Percentiles rank a stretch among this genome's conserved stretches.
These are phyloP conservation scores for Syncephalastrum contaminatum DNA, from an alignment of 371 early-diverging fungal species.

Conservation along the genomic window DNA sequence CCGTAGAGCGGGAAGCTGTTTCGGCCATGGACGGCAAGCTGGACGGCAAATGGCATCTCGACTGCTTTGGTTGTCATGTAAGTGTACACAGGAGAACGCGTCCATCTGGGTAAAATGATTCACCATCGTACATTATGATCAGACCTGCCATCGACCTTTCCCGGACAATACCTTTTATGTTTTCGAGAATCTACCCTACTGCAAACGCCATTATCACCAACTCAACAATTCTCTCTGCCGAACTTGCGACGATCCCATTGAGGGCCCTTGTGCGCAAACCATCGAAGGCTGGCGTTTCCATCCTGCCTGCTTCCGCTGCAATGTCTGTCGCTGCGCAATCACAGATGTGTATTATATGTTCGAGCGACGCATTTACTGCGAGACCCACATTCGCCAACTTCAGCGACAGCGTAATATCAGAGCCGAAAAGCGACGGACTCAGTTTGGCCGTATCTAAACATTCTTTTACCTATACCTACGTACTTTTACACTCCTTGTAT, in stretches of 20 bases:
- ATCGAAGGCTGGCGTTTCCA: constrained; percentile 62
- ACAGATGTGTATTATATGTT: constrained; percentile 80
- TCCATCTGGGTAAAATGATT: background rate
- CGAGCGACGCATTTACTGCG: constrained; percentile 76
- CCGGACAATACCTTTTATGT: constrained; percentile 89
- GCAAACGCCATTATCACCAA: constrained; percentile 81
- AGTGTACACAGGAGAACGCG: constrained; percentile 16
- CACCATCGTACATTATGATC: background rate
- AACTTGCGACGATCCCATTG: constrained; percentile 76
- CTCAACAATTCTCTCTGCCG: constrained; percentile 80
- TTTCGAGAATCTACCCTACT: constrained; percentile 78
- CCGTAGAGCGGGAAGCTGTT: constrained; percentile 75
- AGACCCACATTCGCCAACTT: constrained; percentile 68
- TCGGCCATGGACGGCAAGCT: constrained; percentile 78
- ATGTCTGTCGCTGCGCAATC: constrained; percentile 65
- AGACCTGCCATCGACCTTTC: constrained; percentile 74
- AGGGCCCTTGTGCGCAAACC: constrained; percentile 85
- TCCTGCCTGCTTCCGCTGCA: constrained; percentile 45
- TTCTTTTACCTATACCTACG: constrained; percentile 3
- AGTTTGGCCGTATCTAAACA: constrained; percentile 44
- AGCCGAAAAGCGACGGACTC: constrained; percentile 72
- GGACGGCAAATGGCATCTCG: constrained; percentile 77
- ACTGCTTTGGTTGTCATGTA: constrained; percentile 56
- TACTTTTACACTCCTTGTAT: no score
- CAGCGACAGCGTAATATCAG: constrained; percentile 62